phyloP scores from a whole-genome alignment of 768 basidiomycete genomes.

The Neoboletus magnificus region DNA sequence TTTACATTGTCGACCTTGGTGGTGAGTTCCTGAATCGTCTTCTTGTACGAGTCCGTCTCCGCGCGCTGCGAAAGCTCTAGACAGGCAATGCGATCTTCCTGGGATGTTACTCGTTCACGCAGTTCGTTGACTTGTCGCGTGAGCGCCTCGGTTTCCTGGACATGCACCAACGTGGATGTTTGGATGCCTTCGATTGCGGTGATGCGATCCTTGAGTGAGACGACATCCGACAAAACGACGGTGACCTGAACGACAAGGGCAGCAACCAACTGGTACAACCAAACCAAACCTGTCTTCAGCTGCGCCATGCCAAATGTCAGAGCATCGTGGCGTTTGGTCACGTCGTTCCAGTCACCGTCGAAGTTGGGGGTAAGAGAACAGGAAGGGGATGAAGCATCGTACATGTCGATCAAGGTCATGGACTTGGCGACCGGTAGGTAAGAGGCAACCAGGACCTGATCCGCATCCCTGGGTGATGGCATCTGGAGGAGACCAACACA shows the following conservation, averaged over 20 bases:
- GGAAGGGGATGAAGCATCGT: not conserved
- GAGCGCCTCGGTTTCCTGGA: conserved; percentile 1
- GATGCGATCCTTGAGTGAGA: conserved; percentile 18
- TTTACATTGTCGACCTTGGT: not conserved
- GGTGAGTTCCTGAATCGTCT: conserved; percentile 12
- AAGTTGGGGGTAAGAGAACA: not conserved
- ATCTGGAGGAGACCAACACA: not conserved
- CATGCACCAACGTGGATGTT: not conserved
- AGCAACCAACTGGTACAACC: conserved; percentile 6
- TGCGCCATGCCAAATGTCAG: not conserved
- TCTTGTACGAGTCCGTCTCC: conserved; percentile 1
- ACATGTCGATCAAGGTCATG: not conserved
- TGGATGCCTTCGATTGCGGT: conserved; percentile 8
- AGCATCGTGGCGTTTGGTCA: not conserved
- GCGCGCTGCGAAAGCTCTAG: conserved; percentile 8
- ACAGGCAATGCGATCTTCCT: conserved; percentile 9
- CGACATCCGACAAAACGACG: conserved; percentile 9
- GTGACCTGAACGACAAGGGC: conserved; percentile 2
- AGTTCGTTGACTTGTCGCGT: conserved; percentile 8
- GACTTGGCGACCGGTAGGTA: not conserved
- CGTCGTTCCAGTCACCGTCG: not conserved
- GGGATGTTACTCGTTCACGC: conserved; percentile 5
- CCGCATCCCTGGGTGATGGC: not conserved
- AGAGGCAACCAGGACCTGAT: not conserved
- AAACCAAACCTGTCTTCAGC: not conserved